Evolutionary conservation across 768 basidiomycete species (phyloP).

Genomic region (Lepiota brunneoincarnata): DNA sequence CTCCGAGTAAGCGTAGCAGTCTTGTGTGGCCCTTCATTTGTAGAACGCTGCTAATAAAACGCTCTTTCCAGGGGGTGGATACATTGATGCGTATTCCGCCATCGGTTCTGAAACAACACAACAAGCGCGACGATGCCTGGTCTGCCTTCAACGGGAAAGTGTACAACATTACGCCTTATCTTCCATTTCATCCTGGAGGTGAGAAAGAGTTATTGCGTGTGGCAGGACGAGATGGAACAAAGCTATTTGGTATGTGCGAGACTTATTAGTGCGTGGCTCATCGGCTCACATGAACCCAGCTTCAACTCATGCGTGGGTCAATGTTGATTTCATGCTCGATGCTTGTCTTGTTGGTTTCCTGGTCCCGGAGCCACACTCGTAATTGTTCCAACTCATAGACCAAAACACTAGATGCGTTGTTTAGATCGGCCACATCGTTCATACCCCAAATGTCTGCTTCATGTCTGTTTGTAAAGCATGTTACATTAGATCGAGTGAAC

Average conservation of each 20-base stretch:
- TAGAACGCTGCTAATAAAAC: not conserved
- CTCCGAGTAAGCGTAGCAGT: slow-evolving; percentile 53
- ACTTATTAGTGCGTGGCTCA: not conserved
- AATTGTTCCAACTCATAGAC: not conserved
- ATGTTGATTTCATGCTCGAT: slow-evolving; percentile 94
- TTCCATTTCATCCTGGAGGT: slow-evolving; percentile 92
- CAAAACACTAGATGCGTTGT: not conserved
- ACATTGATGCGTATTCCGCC: slow-evolving; percentile 68
- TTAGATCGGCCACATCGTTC: not conserved
- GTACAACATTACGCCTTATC: slow-evolving; percentile 93
- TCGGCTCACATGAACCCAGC: slow-evolving; percentile 42
- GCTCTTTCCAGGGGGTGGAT: slow-evolving; percentile 61
- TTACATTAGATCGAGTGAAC: too few species aligned
- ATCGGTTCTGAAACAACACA: slow-evolving; percentile 76
- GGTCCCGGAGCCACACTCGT: slow-evolving; percentile 58
- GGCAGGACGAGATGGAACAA: slow-evolving; percentile 93
- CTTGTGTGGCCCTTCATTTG: not conserved
- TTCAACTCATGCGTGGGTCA: slow-evolving; percentile 94
- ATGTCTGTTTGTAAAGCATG: not conserved
- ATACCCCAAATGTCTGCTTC: not conserved
- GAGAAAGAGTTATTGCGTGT: slow-evolving; percentile 93
- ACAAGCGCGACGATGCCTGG: slow-evolving; percentile 89
- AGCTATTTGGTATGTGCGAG: slow-evolving; percentile 76
- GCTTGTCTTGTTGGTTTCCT: slow-evolving; percentile 90
- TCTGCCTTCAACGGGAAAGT: slow-evolving; percentile 89